Base-by-base conservation (phyloP, 2,329 filamentous ascomycete genomes). In the Coleophoma cylindrospora region DNA sequence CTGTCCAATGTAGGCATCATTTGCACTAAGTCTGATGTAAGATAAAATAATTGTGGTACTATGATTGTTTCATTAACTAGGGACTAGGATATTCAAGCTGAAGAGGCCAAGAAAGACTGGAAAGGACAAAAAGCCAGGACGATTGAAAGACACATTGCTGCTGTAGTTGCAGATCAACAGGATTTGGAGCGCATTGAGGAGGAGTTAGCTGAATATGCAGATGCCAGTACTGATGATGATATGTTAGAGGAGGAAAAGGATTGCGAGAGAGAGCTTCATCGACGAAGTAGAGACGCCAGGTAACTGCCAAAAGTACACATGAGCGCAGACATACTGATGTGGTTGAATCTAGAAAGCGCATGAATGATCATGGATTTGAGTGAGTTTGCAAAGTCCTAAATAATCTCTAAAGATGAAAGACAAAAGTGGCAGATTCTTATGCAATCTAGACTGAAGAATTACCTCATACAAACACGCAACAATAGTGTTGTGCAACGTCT, bases 51-150 rank as follows among this genome's bases (percentile, higher is more conserved):
- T 49, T 21, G 17, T 21, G 40, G 6, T 44, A 1, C 47, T 64
- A 40, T 14, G 14, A 41, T 47, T 34, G 47, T 13, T 34, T 21
- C 41, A 22, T 9, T 50, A 34, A 32, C 40, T 10, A 36, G n/a
- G 10, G 10, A 10, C 34, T 36, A 48, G 46, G 46, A 48, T 43
- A 48, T 43, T 48, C 34, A 22, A 48, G 46, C 46, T 19, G 46
- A 48, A 48, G 46, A 48, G 34, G 46, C 46, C 15, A 48, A 43
- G 37, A 41, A 48, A 48, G 48, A 46, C 33, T 54, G 51, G 48
- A 15, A 34, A 19, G 10, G 34, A 12, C 15, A 43, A 43, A 48
- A 22, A 48, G 46, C 46, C 10, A 27, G 43, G 27, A n/a, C 32
- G 12, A 48, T 48, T 41, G 15, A 48, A 43, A 34, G 17, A 27